These are phyloP conservation scores for Acanthamoeba healyi DNA, from an alignment of 208 protist species.

Conservation along the genomic window DNA sequence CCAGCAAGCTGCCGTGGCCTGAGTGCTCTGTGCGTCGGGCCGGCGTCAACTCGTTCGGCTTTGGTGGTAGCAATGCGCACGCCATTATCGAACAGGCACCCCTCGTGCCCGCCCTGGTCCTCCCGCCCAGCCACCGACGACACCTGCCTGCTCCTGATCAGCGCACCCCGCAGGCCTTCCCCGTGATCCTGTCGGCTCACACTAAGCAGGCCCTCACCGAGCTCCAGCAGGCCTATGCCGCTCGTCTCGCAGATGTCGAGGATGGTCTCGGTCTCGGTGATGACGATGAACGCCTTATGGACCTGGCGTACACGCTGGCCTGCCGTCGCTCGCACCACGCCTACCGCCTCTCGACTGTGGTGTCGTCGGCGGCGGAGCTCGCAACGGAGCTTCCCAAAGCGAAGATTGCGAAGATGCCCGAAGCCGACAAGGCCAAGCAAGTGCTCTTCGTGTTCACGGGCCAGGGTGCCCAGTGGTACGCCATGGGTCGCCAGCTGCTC, in stretches of 20 bases:
- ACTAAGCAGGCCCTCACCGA: conserved; percentile 63
- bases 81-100: conserved; percentile 75
- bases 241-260: not conserved
- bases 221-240: conserved; percentile 51
- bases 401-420: conserved; percentile 6
- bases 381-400: conserved; percentile 29
- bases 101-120: not conserved
- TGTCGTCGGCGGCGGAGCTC: not conserved
- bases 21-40: not conserved
- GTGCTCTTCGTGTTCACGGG: conserved; percentile 84
- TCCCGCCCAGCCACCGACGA: not conserved
- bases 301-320: conserved; percentile 74
- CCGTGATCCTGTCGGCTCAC: conserved; percentile 64
- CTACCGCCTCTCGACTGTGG: conserved; percentile 13
- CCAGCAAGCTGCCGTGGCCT: conserved; percentile 22
- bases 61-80: conserved; percentile 86
- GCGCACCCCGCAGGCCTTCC: conserved; percentile 14
- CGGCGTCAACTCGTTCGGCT: conserved; percentile 85
- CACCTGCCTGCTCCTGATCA: too few species aligned
- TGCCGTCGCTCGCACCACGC: conserved; percentile 14
- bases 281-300: conserved; percentile 13
- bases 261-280: conserved; percentile 4
- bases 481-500: conserved; percentile 81
- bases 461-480: conserved; percentile 84
- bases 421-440: not conserved